A percentile compares a stretch with the other conserved stretches of the same genome.
phyloP scores from a whole-genome alignment of 2,329 filamentous ascomycete species.

The Xylariaceae sp. region DNA sequence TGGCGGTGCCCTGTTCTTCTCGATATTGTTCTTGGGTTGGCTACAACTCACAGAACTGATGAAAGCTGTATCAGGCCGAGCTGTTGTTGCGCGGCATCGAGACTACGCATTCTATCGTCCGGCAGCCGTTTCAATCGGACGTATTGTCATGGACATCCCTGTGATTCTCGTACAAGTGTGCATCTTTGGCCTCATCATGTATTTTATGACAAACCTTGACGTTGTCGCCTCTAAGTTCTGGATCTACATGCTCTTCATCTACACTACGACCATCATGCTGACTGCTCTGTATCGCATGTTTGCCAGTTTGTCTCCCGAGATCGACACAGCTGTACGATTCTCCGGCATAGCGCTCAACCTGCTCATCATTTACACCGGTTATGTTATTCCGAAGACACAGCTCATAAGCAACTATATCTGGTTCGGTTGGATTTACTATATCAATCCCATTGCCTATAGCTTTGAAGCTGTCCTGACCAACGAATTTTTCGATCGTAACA shows the following conservation, averaged over 20 bases:
- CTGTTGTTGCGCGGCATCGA: conserved; percentile 47
- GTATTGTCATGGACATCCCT: conserved; percentile 55
- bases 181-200: conserved; percentile 67
- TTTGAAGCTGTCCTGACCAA: conserved; percentile 58
- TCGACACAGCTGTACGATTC: conserved; percentile 60
- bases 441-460: conserved; percentile 62
- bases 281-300: conserved; percentile 30
- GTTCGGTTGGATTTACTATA: conserved; percentile 64
- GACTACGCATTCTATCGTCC: conserved; percentile 51
- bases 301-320: conserved; percentile 26
- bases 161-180: conserved; percentile 60
- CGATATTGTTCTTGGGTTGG: conserved; percentile 53
- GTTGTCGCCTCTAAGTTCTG: conserved; percentile 64
- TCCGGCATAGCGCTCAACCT: conserved; percentile 53
- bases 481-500: conserved; percentile 49
- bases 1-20: conserved; percentile 45
- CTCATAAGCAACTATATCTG: conserved; percentile 60
- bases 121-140: conserved; percentile 51
- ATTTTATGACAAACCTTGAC: conserved; percentile 72
- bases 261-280: conserved; percentile 23
- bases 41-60: conserved; percentile 75
- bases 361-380: conserved; percentile 65
- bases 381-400: conserved; percentile 54
- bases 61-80: conserved; percentile 68
- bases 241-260: conserved; percentile 57